Evolutionary conservation across 306 rosid genomes (phyloP).

Genomic region (Crataegus laevigata): DNA sequence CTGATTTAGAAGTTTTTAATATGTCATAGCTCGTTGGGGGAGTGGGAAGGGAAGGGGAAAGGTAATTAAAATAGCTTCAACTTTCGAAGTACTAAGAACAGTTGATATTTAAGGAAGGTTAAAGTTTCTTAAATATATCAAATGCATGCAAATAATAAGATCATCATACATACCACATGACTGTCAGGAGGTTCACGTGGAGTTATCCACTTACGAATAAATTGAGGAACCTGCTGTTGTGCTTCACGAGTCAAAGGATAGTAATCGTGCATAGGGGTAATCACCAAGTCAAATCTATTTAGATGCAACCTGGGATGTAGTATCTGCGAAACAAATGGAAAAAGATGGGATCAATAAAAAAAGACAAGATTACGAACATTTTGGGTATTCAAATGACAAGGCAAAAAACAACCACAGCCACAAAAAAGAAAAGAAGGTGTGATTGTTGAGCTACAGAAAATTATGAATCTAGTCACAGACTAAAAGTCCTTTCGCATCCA

Average conservation of each 20-base stretch:
- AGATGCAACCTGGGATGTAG: conserved; percentile 78
- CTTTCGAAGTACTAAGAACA: not conserved
- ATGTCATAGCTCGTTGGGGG: conserved; percentile 1
- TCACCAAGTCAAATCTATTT: conserved; percentile 84
- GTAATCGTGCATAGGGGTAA: conserved; percentile 85
- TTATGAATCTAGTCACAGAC: not conserved
- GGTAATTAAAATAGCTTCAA: conserved; percentile 4
- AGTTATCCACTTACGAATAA: conserved; percentile 78
- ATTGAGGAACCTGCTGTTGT: conserved; percentile 68
- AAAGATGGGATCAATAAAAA: not conserved
- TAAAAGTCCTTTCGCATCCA: not conserved
- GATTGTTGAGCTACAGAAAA: not conserved
- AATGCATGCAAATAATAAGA: not conserved
- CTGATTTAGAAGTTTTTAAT: conserved; percentile 31
- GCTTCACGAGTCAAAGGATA: conserved; percentile 75
- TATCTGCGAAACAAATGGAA: conserved; percentile 25
- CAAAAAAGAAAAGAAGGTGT: not conserved
- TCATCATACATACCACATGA: conserved; percentile 62
- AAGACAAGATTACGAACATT: not conserved
- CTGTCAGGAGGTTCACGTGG: conserved; percentile 81
- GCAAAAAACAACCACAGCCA: not conserved
- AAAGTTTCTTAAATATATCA: not conserved
- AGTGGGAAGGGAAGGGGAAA: not conserved
- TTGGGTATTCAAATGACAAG: not conserved
- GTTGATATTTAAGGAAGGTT: conserved; percentile 11